phyloP scores from a whole-genome alignment of 2,329 filamentous ascomycete genomes.

The Venturia nashicola region DNA sequence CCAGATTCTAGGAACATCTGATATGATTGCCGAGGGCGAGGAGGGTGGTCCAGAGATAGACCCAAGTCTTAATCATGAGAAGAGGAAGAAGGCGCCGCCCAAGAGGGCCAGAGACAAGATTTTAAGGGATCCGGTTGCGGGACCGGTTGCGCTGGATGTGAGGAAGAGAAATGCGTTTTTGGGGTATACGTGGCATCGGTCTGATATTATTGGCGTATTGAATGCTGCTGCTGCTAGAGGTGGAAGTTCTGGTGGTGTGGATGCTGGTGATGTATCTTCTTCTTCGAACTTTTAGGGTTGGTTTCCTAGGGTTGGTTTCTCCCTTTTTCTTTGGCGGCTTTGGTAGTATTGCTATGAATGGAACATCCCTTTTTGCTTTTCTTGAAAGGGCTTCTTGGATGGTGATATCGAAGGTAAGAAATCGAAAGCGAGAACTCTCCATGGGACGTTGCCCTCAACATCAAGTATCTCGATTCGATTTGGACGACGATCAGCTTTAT shows the following conservation, averaged over 20 bases:
- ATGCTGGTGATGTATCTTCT: not conserved
- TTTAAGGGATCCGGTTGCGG: conserved; percentile 58
- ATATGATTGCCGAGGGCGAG: not conserved
- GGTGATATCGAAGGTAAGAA: no score
- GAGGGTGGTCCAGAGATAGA: not conserved
- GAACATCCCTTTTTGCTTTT: not conserved
- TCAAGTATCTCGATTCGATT: no score
- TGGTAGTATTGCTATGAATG: not conserved
- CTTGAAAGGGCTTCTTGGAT: not conserved
- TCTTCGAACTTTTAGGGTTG: not conserved
- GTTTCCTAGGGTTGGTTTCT: not conserved
- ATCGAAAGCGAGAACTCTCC: no score
- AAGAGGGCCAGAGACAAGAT: conserved; percentile 78
- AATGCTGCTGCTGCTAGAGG: not conserved
- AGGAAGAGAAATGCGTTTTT: conserved; percentile 75
- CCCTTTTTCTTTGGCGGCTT: not conserved
- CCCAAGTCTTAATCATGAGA: conserved; percentile 14
- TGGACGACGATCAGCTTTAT: no score
- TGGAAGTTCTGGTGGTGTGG: not conserved
- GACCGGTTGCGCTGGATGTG: conserved; percentile 59
- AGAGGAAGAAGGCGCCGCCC: conserved; percentile 29
- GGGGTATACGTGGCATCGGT: conserved; percentile 67
- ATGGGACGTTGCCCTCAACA: no score
- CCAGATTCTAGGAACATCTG: conserved; percentile 35
- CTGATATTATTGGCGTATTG: not conserved